A percentile compares a stretch with the other conserved stretches of the same genome.
Evolutionary conservation across 2,329 filamentous ascomycete genomes (phyloP).

Genomic region (Botrytis squamosa): DNA sequence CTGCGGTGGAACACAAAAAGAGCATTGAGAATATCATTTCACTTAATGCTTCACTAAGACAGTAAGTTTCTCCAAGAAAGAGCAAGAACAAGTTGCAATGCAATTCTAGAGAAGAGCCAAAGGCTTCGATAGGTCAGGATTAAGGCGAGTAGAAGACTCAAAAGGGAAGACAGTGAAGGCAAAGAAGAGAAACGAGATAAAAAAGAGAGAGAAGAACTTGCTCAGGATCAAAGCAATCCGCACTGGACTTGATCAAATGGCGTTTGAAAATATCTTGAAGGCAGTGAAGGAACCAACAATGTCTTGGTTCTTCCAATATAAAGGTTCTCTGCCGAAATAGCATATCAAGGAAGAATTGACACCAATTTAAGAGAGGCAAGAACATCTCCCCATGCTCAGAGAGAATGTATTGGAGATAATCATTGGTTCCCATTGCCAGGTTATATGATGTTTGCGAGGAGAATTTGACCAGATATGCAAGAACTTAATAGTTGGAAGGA

Average conservation of each 20-base stretch:
- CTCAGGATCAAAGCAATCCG: background rate
- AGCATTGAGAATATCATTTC: background rate
- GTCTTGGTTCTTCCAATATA: background rate
- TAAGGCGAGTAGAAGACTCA: background rate
- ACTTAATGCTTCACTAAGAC: background rate
- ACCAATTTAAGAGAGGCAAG: background rate
- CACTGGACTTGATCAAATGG: background rate
- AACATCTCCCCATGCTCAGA: background rate
- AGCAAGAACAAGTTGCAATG: background rate
- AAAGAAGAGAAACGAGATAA: background rate
- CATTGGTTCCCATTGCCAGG: background rate
- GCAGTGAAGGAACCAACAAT: too few species aligned
- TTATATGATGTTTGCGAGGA: background rate
- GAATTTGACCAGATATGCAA: background rate
- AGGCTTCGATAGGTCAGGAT: background rate
- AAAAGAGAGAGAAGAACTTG: background rate
- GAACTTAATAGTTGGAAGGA: background rate
- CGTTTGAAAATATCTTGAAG: fast-evolving
- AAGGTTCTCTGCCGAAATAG: background rate
- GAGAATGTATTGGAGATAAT: background rate
- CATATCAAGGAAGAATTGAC: background rate
- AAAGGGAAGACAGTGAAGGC: background rate
- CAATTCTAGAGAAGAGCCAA: background rate
- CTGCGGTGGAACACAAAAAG: background rate
- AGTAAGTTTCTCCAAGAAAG: background rate